Conservation (phyloP, 441 rosid species). For the Viola pubescens region DNA sequence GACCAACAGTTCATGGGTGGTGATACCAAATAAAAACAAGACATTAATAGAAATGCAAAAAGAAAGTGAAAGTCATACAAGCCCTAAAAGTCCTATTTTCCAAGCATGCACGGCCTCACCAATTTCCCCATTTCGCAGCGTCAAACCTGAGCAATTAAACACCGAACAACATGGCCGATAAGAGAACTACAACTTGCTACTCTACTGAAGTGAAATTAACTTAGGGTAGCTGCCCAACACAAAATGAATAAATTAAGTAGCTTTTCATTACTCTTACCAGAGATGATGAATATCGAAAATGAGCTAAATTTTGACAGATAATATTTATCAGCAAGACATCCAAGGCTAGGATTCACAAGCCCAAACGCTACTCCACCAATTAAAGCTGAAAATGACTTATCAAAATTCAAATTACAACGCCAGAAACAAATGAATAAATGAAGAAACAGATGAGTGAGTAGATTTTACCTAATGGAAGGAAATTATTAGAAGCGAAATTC, state of each 20-base stretch:
- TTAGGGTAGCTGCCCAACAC: neutral
- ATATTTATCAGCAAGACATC: slow-evolving; percentile 74
- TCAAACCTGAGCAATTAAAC: slow-evolving; percentile 46
- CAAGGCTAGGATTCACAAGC: slow-evolving; percentile 79
- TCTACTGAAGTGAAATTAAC: too few species aligned
- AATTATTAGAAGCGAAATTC: slow-evolving; percentile 47
- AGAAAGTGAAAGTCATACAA: slow-evolving; percentile 60
- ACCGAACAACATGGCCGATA: neutral
- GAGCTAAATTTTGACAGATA: slow-evolving; percentile 71
- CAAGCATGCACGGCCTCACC: slow-evolving; percentile 78
- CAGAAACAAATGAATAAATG: neutral
- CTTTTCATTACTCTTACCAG: slow-evolving; percentile 35
- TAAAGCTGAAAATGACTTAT: slow-evolving; percentile 52
- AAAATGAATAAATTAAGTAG: neutral
- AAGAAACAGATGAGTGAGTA: neutral
- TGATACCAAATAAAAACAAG: too few species aligned
- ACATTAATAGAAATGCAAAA: slow-evolving; percentile 18
- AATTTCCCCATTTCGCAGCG: slow-evolving; percentile 69
- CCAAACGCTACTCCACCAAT: slow-evolving; percentile 72
- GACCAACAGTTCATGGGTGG: too few species aligned
- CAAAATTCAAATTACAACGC: slow-evolving; percentile 14
- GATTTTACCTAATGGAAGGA: slow-evolving; percentile 66
- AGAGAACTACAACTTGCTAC: neutral
- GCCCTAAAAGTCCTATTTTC: slow-evolving; percentile 84
- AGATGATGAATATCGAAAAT: slow-evolving; percentile 67